Percentiles rank a stretch among this genome's conserved stretches.
Evolutionary conservation across 2,329 filamentous ascomycete species (phyloP).

Genomic region (Grosmannia serpens): DNA sequence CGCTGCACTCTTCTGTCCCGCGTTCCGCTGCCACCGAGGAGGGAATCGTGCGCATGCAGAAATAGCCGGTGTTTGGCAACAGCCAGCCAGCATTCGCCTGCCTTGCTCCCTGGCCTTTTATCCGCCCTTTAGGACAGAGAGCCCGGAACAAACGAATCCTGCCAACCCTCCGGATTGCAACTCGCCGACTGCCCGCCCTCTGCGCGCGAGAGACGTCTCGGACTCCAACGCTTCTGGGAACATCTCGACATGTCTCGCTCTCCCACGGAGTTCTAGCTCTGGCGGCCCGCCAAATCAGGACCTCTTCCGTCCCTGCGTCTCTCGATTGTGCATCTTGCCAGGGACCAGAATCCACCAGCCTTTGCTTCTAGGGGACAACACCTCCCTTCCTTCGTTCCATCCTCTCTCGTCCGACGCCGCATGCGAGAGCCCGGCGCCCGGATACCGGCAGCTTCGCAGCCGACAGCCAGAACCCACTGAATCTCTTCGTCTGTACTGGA

Average conservation of each 20-base stretch:
- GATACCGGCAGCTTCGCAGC: background rate
- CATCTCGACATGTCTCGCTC: constrained; percentile 25
- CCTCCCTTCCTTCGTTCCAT: background rate
- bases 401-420: background rate
- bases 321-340: background rate
- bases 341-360: background rate
- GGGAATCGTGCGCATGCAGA: constrained; percentile 4
- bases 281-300: constrained; percentile 23
- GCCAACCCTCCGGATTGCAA: background rate
- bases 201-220: background rate
- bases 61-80: background rate
- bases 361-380: background rate
- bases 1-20: background rate
- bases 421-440: background rate
- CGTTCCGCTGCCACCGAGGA: constrained; percentile 1
- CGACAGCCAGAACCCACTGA: background rate
- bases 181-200: background rate
- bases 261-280: constrained; percentile 26
- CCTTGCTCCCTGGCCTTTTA: background rate
- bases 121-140: background rate
- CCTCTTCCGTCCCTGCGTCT: background rate
- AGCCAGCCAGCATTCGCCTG: background rate
- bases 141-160: background rate
- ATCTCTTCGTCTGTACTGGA: background rate
- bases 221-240: background rate